Base-by-base conservation (phyloP, 1,139 yeast species). In the Kodamaea sp. region DNA sequence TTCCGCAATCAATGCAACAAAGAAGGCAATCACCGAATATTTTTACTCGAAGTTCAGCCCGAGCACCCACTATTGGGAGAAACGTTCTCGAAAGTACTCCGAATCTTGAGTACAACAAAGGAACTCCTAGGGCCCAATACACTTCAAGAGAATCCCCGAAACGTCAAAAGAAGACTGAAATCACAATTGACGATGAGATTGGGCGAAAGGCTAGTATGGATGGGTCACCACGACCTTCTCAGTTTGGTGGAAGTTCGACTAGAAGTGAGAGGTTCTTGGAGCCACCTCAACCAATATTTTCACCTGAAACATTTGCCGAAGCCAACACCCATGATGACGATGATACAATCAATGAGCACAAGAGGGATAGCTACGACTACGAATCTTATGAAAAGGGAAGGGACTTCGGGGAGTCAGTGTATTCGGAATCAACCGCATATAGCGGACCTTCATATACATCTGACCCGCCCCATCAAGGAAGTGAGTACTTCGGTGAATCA, bases 91-190 rank as follows among this genome's bases (percentile, higher is more conserved):
- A 49, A 14, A 49, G 46, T 20, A 53, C 66, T 6, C 67, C 67
- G 2, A 50, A 51, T 29, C 53, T 61, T 28, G 46, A 43, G 34
- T 55, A 36, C 35, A 47, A 46, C 14, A 37, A 36, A 22, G 43
- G 38, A 3, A 76, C 83, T 3, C 70, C 80, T 4, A 59, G 83
- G 46, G 73, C 79, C 7, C 72, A 72, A 35, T 80, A 70, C 47
- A 79, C 88, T 1, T 63, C 74, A 15, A 62, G 73, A 44, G 89
- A 82, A 48, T 82, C 89, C 0, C 92, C 92, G 22, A 73, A 68
- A 38, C 74, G 87, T 52, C 70, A 70, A 30, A 65, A 61, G 19
- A 70, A 69, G 32, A 72, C 74, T 3, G 70, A 77, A 10, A 59
- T 78, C 8, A 59, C 74, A 9, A 68, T 75, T 16, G 60, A 69